Evolutionary conservation across 2,329 filamentous ascomycete genomes (phyloP), one percentile per base, ranked within the genome.

Genomic region (Apiospora pterosperma): DNA sequence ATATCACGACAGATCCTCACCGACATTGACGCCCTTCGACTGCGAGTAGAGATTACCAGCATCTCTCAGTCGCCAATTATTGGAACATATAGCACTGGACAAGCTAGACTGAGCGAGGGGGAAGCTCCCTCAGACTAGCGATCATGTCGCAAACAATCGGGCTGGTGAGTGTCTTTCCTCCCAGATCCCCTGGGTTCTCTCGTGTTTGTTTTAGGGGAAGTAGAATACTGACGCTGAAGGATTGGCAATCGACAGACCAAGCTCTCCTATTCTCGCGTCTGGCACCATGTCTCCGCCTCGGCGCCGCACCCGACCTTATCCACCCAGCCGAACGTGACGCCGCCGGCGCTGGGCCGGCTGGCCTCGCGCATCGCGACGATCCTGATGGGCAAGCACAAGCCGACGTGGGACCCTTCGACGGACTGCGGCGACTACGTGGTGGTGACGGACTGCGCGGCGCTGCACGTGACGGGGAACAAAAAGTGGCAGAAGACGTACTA

Each of bases 341-440:
- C 88, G 21, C 93, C 93, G 16, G 89, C 93, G n/a, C 90, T 97
- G 44, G 95, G 95, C 71, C 93, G 95, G 48, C 85, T 97, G 62
- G 95, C 95, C 67, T 93, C 91, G 62, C 89, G 91, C 68, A 97
- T 97, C 78, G 95, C 94, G 67, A 84, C 90, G 63, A 84, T 92
- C 66, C 88, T 97, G 62, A 97, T 98, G 94, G 96, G 96, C 81
- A 99, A 99, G 85, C 91, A 99, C 86, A 99, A 99, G 82, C 96
- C 96, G 25, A 97, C 96, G 78, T 99, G 89, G 82, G 92, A 98
- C 80, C 96, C 96, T 1, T 97, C 93, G 25, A 97, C 94, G 67
- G 96, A 99, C 84, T 98, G 96, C 85, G 96, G 96, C 72, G 96
- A 99, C 87, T 99, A 99, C 79, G 94, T 99, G 14, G 95, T 99